Percentiles rank a stretch among this genome's conserved stretches.
Evolutionary conservation across 116 monocot genomes (phyloP).

Genomic region (Phalaenopsis hybrid): DNA sequence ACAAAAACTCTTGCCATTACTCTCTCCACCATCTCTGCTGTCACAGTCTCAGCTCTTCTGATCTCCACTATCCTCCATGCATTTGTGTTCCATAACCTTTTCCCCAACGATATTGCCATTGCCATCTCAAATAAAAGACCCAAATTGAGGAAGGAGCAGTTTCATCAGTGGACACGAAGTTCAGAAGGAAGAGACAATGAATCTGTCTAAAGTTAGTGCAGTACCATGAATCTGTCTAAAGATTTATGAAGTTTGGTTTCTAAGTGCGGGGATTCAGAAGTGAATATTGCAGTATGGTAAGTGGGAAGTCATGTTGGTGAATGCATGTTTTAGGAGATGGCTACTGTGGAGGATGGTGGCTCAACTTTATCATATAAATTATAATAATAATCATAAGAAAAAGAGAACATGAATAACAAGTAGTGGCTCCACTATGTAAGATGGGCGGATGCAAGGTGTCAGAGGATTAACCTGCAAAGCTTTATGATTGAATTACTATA

Average conservation of each 20-base stretch:
- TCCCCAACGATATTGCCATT: slow-evolving; percentile 70
- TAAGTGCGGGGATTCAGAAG: neutral
- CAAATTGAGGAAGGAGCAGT: slow-evolving; percentile 32
- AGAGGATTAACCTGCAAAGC: too few species aligned
- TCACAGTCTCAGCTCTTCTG: slow-evolving; percentile 54
- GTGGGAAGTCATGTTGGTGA: too few species aligned
- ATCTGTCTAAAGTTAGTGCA: neutral
- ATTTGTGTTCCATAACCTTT: slow-evolving; percentile 60
- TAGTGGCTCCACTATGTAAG: too few species aligned
- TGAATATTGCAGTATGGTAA: too few species aligned
- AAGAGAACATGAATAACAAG: too few species aligned
- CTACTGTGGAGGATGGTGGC: too few species aligned
- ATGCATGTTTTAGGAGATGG: too few species aligned
- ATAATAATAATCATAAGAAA: too few species aligned
- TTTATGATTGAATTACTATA: too few species aligned
- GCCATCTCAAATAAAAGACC: slow-evolving; percentile 40
- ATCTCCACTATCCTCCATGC: slow-evolving; percentile 54
- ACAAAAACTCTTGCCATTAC: slow-evolving; percentile 34
- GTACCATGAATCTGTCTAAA: neutral
- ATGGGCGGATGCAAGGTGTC: too few species aligned
- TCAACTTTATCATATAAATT: too few species aligned
- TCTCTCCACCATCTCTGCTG: slow-evolving; percentile 48
- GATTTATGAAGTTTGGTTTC: neutral
- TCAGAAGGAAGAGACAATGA: neutral
- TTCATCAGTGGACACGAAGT: slow-evolving; percentile 4